Base-by-base conservation (phyloP, 768 basidiomycete species). In the Agrocybe praecox region DNA sequence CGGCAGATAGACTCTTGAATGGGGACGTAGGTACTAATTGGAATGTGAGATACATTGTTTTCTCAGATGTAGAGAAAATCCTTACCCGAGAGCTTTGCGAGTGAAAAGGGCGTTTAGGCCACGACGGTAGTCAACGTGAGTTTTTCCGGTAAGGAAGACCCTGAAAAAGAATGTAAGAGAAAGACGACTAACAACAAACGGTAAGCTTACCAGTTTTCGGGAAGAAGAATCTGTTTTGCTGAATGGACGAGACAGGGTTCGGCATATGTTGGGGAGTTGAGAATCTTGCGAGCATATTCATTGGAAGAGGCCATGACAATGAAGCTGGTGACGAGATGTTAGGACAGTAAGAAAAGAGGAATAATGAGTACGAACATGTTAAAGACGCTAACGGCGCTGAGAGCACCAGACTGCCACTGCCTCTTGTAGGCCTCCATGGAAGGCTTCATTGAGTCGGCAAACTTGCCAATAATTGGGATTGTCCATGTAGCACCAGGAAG, bases 301-400 rank as follows among this genome's bases (percentile, higher is more conserved):
- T 94, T 98, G 2, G 92, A 88, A 8, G 96, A 92, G 21, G 95
- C 94, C 86, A 98, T 96, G 67, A 99, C 97, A 68, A 99, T 98
- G 74, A 98, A 98, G 65, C 97, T 99, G 68, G 43, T 22, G 26
- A 32, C 22, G 19, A 14, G 36, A 46, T 61, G 53, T 66, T 45
- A 49, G 21, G 33, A 9, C 7, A 51, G n/a, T 15, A 45, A 33
- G 19, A 23, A 36, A 32, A 32, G 18, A 33, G 33, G 40, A 32
- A 42, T 52, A 34, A 49, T 40, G 15, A 40, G 33, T 32, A 74
- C 89, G 64, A 59, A 93, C 97, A 99, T 98, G 75, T 99, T 96
- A 78, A 99, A 99, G 4, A 99, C 97, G 69, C 92, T 95, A 55
- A 96, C 76, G 10, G 88, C 94, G 62, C 89, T 90, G 32, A 99